Conservation (phyloP, 805 yeast genomes). For the Candida insectorum region DNA sequence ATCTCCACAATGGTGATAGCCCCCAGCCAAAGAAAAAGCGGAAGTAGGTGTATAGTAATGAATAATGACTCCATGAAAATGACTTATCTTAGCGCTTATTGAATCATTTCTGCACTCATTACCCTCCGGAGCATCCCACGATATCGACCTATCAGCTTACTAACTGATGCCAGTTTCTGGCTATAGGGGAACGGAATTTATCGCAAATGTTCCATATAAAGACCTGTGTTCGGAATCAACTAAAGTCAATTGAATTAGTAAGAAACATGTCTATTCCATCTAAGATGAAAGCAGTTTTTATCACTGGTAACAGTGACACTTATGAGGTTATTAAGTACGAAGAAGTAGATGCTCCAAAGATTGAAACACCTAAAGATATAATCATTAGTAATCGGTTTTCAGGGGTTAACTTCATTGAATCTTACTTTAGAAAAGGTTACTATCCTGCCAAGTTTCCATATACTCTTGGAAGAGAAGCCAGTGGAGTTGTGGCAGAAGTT, state of each 20-base stretch:
- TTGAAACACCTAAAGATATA: conserved; percentile 50
- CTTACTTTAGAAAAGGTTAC: conserved; percentile 76
- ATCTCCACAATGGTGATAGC: conserved; percentile 11
- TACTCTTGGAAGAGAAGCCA: conserved; percentile 69
- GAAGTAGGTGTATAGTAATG: not conserved
- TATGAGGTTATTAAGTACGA: conserved; percentile 57
- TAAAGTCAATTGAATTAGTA: not conserved
- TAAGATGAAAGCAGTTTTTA: conserved; percentile 53
- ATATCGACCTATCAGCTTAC: no score
- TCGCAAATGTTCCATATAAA: no score
- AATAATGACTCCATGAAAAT: no score
- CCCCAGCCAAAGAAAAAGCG: conserved; percentile 10
- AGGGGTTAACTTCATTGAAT: conserved; percentile 82
- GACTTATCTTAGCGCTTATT: not conserved
- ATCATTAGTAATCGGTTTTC: conserved; percentile 70
- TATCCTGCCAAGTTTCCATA: conserved; percentile 62
- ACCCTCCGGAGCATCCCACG: no score
- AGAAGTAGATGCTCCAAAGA: conserved; percentile 57
- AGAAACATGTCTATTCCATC: conserved; percentile 36
- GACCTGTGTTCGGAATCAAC: no score
- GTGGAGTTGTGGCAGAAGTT: conserved; percentile 63
- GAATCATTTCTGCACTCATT: not conserved
- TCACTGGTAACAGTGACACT: conserved; percentile 52
- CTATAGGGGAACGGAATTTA: no score
- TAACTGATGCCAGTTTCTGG: no score